Evolutionary conservation across 1,284 basidiomycete species (phyloP).

Genomic region (Meira miltonrushii): DNA sequence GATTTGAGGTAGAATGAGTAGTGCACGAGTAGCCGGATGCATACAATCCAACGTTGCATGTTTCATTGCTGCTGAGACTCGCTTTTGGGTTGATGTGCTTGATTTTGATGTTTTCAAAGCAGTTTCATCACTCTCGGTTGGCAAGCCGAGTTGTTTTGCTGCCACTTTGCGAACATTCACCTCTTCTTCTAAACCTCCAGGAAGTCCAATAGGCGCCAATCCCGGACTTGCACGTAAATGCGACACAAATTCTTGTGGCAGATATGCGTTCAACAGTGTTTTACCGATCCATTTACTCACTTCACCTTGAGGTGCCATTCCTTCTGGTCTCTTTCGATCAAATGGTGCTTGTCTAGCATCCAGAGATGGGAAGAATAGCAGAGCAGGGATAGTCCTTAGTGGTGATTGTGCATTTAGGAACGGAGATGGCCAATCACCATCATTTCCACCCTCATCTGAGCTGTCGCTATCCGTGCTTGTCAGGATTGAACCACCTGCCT

Average conservation of each 20-base stretch:
- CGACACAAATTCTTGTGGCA: conserved; percentile 18
- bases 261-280: conserved; percentile 28
- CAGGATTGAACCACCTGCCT: neutral
- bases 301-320: conserved; percentile 19
- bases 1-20: conserved; percentile 32
- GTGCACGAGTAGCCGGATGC: conserved; percentile 22
- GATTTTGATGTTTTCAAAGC: neutral
- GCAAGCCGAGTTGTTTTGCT: neutral
- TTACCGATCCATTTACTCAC: conserved; percentile 26
- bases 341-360: conserved; percentile 31
- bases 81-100: neutral
- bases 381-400: conserved; percentile 18
- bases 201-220: conserved; percentile 18
- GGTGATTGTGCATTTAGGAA: conserved; percentile 6
- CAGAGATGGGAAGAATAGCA: conserved; percentile 39
- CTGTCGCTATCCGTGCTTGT: neutral
- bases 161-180: neutral
- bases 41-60: conserved; percentile 19
- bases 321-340: conserved; percentile 23
- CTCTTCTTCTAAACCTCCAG: neutral
- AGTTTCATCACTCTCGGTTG: neutral
- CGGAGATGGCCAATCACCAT: conserved; percentile 15
- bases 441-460: conserved; percentile 1
- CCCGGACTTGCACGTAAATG: conserved; percentile 36
- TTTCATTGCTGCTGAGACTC: neutral